Percentiles rank a stretch among this genome's conserved stretches.
These are phyloP conservation scores for Prototheca stagnorum DNA, from an alignment of 163 green algal genomes.

Conservation along the genomic window DNA sequence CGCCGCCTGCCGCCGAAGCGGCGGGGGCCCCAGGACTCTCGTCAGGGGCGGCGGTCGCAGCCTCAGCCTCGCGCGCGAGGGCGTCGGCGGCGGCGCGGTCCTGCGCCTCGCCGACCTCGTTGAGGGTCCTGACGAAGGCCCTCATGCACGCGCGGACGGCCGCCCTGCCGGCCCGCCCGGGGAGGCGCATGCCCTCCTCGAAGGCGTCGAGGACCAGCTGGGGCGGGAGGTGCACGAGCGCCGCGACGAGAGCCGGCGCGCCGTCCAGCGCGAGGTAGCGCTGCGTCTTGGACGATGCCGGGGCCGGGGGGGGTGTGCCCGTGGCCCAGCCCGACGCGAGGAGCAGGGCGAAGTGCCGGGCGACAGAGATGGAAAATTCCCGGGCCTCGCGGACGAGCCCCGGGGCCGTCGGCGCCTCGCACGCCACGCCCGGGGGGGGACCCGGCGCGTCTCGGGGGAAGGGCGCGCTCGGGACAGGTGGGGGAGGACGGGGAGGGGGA, in stretches of 20 bases:
- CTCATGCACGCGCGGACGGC: conserved; percentile 42
- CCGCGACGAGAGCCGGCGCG: conserved; percentile 9
- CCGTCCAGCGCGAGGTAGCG: conserved; percentile 13
- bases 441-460: not conserved
- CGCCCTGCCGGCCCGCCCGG: conserved; percentile 3
- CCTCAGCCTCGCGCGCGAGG: too few relatives aligned
- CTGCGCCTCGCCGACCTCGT: conserved; percentile 28
- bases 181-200: conserved; percentile 37
- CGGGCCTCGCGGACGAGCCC: conserved; percentile 33
- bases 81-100: too few relatives aligned
- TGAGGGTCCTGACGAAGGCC: conserved; percentile 61
- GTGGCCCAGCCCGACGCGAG: conserved; percentile 32
- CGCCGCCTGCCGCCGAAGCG: too few relatives aligned
- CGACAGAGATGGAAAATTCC: conserved; percentile 52
- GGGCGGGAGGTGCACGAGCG: conserved; percentile 70
- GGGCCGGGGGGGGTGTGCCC: conserved; percentile 1
- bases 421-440: too few relatives aligned
- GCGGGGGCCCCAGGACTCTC: too few relatives aligned
- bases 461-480: too few relatives aligned
- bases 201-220: conserved; percentile 80
- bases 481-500: too few relatives aligned
- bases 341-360: conserved; percentile 83
- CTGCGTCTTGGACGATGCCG: conserved; percentile 8
- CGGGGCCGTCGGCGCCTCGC: too few relatives aligned
- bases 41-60: too few relatives aligned